Percentiles rank a stretch among this genome's conserved stretches.
phyloP scores from a whole-genome alignment of 345 rosid genomes.

The Eucalyptus brandiana region DNA sequence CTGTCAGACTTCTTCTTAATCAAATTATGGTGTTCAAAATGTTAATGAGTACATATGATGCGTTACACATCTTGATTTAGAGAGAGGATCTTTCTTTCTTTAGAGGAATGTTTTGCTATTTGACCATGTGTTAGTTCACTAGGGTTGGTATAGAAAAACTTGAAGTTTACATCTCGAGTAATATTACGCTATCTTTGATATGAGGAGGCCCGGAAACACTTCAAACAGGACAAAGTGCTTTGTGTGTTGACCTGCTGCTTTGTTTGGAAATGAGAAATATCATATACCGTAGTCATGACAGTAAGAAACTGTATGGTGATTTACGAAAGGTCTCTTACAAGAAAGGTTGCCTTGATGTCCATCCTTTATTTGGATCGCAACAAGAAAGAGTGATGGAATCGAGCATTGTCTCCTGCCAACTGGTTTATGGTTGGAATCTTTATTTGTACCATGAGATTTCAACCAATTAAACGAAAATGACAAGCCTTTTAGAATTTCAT shows the following conservation, averaged over 20 bases:
- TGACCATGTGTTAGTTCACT: neutral
- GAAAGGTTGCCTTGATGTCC: neutral
- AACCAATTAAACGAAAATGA: neutral
- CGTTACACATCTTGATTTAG: neutral
- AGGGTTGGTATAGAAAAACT: neutral
- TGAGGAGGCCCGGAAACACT: neutral
- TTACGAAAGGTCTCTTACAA: neutral
- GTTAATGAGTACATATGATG: neutral
- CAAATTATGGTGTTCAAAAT: neutral
- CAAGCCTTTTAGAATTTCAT: neutral
- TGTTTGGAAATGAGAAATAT: neutral
- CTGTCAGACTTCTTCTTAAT: neutral
- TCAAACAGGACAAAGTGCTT: neutral
- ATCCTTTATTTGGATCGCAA: neutral
- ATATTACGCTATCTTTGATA: neutral
- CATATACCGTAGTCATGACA: neutral
- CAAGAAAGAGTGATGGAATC: neutral
- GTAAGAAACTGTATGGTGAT: neutral
- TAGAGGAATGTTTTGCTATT: neutral
- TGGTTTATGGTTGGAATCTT: neutral
- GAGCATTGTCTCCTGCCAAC: neutral
- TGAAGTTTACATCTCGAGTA: neutral
- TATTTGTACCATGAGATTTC: neutral
- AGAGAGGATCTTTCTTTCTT: neutral
- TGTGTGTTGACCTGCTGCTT: neutral